Percentiles rank a stretch among this genome's conserved stretches.
Evolutionary conservation across 106 monocot genomes (phyloP).

Genomic region (Allium fistulosum): DNA sequence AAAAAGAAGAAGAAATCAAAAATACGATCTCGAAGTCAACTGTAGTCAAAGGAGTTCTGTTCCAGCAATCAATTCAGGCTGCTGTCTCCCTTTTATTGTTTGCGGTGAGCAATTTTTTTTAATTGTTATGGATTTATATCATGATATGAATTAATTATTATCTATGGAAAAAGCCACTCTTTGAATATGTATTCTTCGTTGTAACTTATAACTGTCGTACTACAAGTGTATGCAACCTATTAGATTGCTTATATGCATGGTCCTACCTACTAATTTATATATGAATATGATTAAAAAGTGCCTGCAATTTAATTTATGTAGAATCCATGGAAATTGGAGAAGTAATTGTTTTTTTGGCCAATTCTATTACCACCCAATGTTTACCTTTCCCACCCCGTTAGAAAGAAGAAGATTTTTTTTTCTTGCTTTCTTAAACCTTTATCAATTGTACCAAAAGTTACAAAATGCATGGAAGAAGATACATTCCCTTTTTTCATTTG

Average conservation of each 20-base stretch:
- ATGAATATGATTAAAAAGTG: background rate
- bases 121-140: background rate
- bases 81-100: slow-evolving; percentile 50
- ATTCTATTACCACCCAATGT: no score
- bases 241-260: background rate
- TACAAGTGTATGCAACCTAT: background rate
- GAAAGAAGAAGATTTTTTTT: no score
- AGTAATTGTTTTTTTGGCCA: no score
- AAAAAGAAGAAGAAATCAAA: slow-evolving; percentile 59
- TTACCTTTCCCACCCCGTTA: no score
- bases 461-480: no score
- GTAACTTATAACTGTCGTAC: background rate
- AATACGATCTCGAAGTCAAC: slow-evolving; percentile 41
- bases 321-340: no score
- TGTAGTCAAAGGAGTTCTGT: slow-evolving; percentile 62
- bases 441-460: no score
- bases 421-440: no score
- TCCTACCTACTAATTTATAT: background rate
- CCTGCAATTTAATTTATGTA: no score
- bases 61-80: slow-evolving; percentile 67
- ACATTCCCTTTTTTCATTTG: no score
- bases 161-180: background rate
- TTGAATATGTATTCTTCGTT: background rate
- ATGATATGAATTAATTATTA: background rate
- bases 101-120: slow-evolving; percentile 32